phyloP scores from a whole-genome alignment of 139 green algal species.

The Eudorina sp. region DNA sequence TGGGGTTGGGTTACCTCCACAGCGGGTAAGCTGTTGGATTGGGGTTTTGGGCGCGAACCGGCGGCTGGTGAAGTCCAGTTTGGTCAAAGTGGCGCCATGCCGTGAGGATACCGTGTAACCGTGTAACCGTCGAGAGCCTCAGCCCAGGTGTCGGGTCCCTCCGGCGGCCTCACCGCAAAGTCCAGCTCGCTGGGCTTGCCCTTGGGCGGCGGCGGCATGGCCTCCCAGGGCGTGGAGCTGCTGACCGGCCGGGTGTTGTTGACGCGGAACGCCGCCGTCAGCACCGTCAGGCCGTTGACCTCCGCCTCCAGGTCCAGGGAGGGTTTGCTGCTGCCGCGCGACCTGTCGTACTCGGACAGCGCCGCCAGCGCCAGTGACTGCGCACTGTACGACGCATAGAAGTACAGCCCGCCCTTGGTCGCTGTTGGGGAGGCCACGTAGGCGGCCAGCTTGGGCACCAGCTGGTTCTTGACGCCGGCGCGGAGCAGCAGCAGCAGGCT shows the following conservation, averaged over 20 bases:
- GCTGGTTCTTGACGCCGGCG: neutral
- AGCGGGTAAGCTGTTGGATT: no score
- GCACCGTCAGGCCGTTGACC: neutral
- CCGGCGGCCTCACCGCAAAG: no score
- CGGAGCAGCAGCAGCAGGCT: conserved; percentile 46
- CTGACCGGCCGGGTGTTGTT: neutral
- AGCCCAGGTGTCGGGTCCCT: no score
- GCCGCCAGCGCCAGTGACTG: conserved; percentile 27
- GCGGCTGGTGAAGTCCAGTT: no score
- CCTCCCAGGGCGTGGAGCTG: conserved; percentile 25
- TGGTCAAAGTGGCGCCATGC: no score
- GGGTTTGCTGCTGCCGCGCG: conserved; percentile 1
- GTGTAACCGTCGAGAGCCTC: no score
- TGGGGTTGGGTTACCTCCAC: no score
- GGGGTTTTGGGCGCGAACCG: no score
- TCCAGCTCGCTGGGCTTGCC: neutral
- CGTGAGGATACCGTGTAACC: no score
- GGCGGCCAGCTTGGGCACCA: conserved; percentile 45
- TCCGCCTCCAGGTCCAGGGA: neutral
- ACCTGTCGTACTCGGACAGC: conserved; percentile 61
- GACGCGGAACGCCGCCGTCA: neutral
- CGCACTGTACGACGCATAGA: neutral
- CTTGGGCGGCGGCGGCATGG: neutral
- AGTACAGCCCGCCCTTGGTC: neutral
- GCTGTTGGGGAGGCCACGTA: conserved; percentile 20